These are phyloP conservation scores for Stemphylium beticola DNA, from an alignment of 2,329 filamentous ascomycete genomes.

Conservation along the genomic window DNA sequence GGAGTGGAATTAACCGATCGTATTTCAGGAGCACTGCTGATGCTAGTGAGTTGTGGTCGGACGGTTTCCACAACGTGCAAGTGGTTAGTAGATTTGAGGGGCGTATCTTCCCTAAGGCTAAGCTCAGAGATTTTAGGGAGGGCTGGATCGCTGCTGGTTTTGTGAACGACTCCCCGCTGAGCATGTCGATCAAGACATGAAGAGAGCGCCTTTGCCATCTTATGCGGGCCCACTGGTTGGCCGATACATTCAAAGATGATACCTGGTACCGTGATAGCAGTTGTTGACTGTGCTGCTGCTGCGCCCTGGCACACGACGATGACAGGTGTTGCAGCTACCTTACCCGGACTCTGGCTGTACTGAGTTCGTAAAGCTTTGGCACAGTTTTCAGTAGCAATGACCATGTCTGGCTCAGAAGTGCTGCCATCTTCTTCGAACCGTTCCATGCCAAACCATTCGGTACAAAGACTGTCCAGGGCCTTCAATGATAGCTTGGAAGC, in stretches of 20 bases:
- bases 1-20: constrained; percentile 25
- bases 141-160: constrained; percentile 15
- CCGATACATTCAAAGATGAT: constrained; percentile 45
- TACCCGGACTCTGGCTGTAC: constrained; percentile 28
- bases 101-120: constrained; percentile 35
- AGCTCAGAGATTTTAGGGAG: constrained; percentile 31
- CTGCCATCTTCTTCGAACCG: constrained; percentile 22
- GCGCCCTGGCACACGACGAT: constrained; percentile 46
- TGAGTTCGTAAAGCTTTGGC: constrained; percentile 38
- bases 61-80: constrained; percentile 13
- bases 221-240: constrained; percentile 49
- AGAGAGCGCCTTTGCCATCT: constrained; percentile 44
- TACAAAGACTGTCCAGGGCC: constrained; percentile 41
- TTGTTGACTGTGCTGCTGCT: constrained; percentile 44
- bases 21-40: constrained; percentile 42
- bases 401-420: constrained; percentile 31
- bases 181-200: constrained; percentile 44
- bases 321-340: constrained; percentile 32
- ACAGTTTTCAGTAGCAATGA: constrained; percentile 42
- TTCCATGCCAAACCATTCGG: constrained; percentile 46
- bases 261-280: constrained; percentile 43
- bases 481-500: constrained; percentile 39
- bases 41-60: constrained; percentile 36
- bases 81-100: constrained; percentile 18
- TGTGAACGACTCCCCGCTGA: constrained; percentile 23